Evolutionary conservation across 768 basidiomycete species (phyloP).

Genomic region (Galerina marginata): DNA sequence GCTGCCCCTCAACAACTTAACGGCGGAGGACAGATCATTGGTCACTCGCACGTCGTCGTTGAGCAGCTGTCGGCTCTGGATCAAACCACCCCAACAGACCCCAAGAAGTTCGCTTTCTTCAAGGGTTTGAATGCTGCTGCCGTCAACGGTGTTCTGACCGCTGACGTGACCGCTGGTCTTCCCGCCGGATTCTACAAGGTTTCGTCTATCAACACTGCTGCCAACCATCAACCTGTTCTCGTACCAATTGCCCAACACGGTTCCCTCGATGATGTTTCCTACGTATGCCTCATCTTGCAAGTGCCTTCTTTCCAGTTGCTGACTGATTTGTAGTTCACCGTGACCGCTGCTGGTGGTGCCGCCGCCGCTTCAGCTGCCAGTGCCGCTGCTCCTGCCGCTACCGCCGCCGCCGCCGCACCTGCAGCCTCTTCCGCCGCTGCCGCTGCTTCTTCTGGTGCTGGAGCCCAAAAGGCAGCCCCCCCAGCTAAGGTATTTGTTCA

Average conservation of each 20-base stretch:
- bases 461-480: conserved; percentile 6
- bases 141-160: conserved; percentile 53
- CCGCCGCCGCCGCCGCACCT: conserved; percentile 11
- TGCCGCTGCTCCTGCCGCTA: conserved; percentile 11
- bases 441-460: conserved; percentile 9
- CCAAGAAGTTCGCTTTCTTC: conserved; percentile 63
- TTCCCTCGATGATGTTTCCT: conserved; percentile 59
- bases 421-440: conserved; percentile 18
- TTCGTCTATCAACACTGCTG: conserved; percentile 59
- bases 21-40: conserved; percentile 54
- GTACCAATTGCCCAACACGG: conserved; percentile 68
- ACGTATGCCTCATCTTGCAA: conserved; percentile 42
- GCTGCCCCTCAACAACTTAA: conserved; percentile 62
- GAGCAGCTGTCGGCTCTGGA: conserved; percentile 51
- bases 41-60: conserved; percentile 66
- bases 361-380: conserved; percentile 17
- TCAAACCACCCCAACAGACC: conserved; percentile 52
- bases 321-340: conserved; percentile 18
- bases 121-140: conserved; percentile 53
- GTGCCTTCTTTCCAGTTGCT: conserved; percentile 1
- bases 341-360: conserved; percentile 18
- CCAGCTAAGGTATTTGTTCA: no score
- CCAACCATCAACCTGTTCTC: conserved; percentile 65
- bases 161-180: conserved; percentile 58
- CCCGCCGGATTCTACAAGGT: conserved; percentile 65